Base-by-base conservation (phyloP, 768 basidiomycete species). In the Naganishia onofrii region DNA sequence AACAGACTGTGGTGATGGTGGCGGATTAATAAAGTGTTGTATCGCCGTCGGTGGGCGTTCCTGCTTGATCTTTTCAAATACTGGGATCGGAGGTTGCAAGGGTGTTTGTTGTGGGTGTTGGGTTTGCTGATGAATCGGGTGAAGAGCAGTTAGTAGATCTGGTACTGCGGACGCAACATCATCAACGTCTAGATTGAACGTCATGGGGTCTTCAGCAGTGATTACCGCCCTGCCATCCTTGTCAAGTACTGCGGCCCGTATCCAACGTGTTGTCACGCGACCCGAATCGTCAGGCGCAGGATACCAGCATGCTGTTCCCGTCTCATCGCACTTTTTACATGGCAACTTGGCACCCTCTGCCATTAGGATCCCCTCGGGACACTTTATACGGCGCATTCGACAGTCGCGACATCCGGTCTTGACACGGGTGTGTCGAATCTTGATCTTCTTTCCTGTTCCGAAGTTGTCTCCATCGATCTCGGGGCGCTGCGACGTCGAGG, bases 361-460 rank as follows among this genome's bases (percentile, higher is more conserved):
- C 36, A 63, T 12, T 2, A 46, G 1, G 6, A 23, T 26, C n/a
- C 38, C 38, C 38, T 63, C 60, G 8, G 60, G 38, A 29, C 60
- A 63, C 19, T 63, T 63, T 12, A 63, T 42, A 12, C 60, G 19
- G 4, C 60, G 36, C 23, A 19, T n/a, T 63, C 60, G 29, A 29
- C 60, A 63, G n/a, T 44, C 38, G 21, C 36, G 38, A 17, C 60
- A 63, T 26, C 60, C 60, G 9, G 60, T 63, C 42, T 63, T 63
- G 38, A 63, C 60, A 23, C 60, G 36, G 13, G 26, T 13, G 26
- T 63, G 60, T 15, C 60, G 36, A 15, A 63, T 44, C 26, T 63
- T 63, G 38, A 38, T n/a, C 29, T 63, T 63, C 60, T 63, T 63
- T 51, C n/a, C 48, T 51, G 12, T n/a, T 23, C 48, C 48, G 42